Base-by-base conservation (phyloP, 345 rosid genomes). In the Isatis tinctoria region DNA sequence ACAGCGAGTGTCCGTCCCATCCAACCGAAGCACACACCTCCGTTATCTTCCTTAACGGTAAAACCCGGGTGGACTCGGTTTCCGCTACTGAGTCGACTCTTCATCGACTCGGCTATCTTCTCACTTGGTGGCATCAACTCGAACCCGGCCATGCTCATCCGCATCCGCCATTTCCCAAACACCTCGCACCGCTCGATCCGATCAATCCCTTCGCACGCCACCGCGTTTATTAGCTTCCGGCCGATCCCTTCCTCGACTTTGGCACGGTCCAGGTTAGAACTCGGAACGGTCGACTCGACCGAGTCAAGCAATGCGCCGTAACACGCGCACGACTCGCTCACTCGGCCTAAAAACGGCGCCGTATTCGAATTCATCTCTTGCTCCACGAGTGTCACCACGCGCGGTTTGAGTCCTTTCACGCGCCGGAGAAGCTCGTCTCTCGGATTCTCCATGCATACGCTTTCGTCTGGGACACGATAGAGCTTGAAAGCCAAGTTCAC, bases 141-240 rank as follows among this genome's bases (percentile, higher is more conserved):
- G 79, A 95, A 95, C 76, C 99, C 99, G 0, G 98, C 98, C 97
- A 91, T 91, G 43, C 86, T 80, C 94, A 93, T 85, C 36, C 98
- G 82, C 86, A 95, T 90, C 87, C 90, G 79, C 98, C 98, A 93
- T 79, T 93, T 91, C 64, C 98, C 97, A 13, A 86, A 95, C 63
- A 92, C 97, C 79, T 95, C 97, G 78, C 97, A 92, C 77, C 99
- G 87, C 77, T 88, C 97, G 0, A 90, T 78, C 10, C 99, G 91
- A 53, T 92, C 87, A 66, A 87, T 67, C 28, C 97, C 97, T 77
- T 95, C 99, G 18, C 96, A 92, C 8, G 97, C 91, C 33, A 95
- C 86, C 72, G 91, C 81, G 88, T 95, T 95, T 10, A 67, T 70
- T 3, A 92, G 67, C 71, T 84, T 92, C 62, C 93, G 87, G 13